Conservation (phyloP, 352 stramenopile species). For the Pythium myriotylum region DNA sequence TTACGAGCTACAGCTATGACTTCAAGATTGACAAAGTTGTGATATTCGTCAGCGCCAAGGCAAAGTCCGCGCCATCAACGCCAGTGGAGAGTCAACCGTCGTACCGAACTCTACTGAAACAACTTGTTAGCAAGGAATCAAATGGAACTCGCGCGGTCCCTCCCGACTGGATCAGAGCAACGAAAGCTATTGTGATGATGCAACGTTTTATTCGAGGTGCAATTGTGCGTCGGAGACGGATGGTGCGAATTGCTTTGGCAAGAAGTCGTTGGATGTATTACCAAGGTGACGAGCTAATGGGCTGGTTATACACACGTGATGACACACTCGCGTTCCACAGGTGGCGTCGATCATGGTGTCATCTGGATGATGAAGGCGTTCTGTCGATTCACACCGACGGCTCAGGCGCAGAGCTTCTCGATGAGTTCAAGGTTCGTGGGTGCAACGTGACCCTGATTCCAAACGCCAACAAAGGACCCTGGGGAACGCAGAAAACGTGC, state of each 20-base stretch:
- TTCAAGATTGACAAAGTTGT: constrained; percentile 68
- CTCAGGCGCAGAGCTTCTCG: constrained; percentile 60
- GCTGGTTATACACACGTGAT: constrained; percentile 84
- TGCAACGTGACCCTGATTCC: constrained; percentile 73
- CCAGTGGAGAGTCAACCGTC: constrained; percentile 53
- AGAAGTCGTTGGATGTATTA: constrained; percentile 63
- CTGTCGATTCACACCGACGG: constrained; percentile 78
- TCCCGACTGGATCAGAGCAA: constrained; percentile 66
- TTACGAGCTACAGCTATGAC: constrained; percentile 73
- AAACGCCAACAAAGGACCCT: constrained; percentile 54
- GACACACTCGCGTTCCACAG: constrained; percentile 83
- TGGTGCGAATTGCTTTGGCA: constrained; percentile 58
- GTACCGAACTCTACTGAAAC: constrained; percentile 73
- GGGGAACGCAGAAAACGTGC: constrained; percentile 34
- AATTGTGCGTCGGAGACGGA: constrained; percentile 65
- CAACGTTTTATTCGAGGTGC: constrained; percentile 81
- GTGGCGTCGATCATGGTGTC: constrained; percentile 84
- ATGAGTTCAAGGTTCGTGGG: constrained; percentile 62
- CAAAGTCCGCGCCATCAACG: constrained; percentile 31
- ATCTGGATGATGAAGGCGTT: constrained; percentile 66
- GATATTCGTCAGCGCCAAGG: constrained; percentile 69
- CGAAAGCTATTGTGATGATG: constrained; percentile 76
- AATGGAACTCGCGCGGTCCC: constrained; percentile 40
- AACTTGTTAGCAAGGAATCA: constrained; percentile 71
- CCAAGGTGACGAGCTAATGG: constrained; percentile 66